phyloP scores from a whole-genome alignment of 768 basidiomycete species.

The Galerina sulciceps region DNA sequence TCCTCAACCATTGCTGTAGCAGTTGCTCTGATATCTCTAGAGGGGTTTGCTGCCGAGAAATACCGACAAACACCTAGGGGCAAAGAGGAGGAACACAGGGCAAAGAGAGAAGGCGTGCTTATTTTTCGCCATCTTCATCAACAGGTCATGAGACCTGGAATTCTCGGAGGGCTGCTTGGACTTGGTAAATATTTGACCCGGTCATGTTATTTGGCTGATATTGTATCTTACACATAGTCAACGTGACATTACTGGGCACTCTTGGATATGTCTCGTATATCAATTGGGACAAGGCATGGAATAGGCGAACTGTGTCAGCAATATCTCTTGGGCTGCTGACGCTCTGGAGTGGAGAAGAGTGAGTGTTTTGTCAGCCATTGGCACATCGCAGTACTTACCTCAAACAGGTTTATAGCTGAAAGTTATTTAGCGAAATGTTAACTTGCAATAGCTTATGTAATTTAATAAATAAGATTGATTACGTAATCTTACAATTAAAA shows the following conservation, averaged over 20 bases:
- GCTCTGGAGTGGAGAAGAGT: constrained; percentile 74
- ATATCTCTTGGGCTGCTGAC: constrained; percentile 61
- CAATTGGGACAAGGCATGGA: constrained; percentile 75
- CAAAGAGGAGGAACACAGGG: constrained; percentile 58
- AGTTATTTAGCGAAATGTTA: background rate
- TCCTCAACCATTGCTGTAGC: constrained; percentile 57
- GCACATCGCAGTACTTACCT: background rate
- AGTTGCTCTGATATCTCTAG: constrained; percentile 58
- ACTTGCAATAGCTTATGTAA: constrained; percentile 16
- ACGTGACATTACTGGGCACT: constrained; percentile 62
- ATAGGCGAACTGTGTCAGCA: constrained; percentile 60
- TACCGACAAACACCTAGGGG: constrained; percentile 64
- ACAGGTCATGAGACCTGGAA: constrained; percentile 62
- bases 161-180: constrained; percentile 68
- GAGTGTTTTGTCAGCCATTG: constrained; percentile 20
- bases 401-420: constrained; percentile 13
- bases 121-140: constrained; percentile 61
- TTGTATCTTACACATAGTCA: constrained; percentile 48
- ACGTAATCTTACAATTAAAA: constrained; percentile 13
- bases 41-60: constrained; percentile 67
- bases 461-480: background rate
- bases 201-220: background rate
- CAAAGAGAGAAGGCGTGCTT: constrained; percentile 57
- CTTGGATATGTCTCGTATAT: constrained; percentile 67
- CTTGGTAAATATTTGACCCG: constrained; percentile 45